Conservation (phyloP, 352 stramenopile species). For the Phytophthora syringae region DNA sequence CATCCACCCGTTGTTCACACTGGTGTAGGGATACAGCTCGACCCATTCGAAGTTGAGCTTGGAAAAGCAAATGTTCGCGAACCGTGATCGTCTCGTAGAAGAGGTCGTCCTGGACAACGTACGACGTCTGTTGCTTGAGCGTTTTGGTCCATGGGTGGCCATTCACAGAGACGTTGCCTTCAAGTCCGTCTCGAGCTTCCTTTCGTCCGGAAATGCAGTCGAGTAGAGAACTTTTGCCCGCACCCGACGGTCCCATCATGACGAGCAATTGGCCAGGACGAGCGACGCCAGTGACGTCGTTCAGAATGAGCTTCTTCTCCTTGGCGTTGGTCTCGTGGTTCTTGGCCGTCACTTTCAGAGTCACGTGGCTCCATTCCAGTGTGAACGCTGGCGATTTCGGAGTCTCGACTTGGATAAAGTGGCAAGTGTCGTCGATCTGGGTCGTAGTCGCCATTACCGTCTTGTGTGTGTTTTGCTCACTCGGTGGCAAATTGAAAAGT, state of each 20-base stretch:
- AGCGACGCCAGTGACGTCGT: constrained; percentile 47
- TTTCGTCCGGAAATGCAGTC: constrained; percentile 62
- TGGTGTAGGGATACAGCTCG: no score
- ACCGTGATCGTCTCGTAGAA: constrained; percentile 87
- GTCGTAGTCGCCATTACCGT: no score
- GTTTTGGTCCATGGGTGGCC: constrained; percentile 52
- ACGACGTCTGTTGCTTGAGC: constrained; percentile 51
- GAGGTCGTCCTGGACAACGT: constrained; percentile 90
- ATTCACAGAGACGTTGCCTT: constrained; percentile 55
- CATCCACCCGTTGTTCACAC: constrained; percentile 38
- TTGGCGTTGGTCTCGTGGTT: no score
- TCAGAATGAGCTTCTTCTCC: constrained; percentile 54
- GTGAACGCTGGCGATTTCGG: no score
- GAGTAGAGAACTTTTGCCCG: constrained; percentile 62
- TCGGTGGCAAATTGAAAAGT: no score
- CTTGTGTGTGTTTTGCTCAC: no score
- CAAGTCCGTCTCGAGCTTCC: constrained; percentile 68
- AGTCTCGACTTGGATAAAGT: no score
- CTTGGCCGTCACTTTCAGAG: no score
- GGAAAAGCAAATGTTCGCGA: constrained; percentile 82
- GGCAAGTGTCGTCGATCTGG: no score
- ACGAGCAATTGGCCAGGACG: constrained; percentile 50
- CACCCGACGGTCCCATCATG: constrained; percentile 67
- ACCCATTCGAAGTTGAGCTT: constrained; percentile 74
- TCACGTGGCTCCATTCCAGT: no score